Evolutionary conservation across 139 green algal species (phyloP), one percentile per base, ranked within the genome.

Genomic region (Picochlorum costavermella): DNA sequence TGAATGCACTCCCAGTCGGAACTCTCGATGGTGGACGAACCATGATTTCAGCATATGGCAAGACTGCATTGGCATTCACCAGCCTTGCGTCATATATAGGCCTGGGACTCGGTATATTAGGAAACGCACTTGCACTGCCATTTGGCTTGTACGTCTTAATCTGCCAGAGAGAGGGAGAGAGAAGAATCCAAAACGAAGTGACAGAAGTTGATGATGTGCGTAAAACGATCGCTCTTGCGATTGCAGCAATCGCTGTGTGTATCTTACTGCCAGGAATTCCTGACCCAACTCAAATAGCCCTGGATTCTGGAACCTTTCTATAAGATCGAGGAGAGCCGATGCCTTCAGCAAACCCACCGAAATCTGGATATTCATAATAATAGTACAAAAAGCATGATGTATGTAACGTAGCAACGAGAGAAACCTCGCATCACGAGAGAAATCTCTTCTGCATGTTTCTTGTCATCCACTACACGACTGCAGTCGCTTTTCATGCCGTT

Each of bases 101-200:
- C 23, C 78, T 95, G 40, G 88, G 75, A 1, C 67, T 95, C 16
- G 86, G 86, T 26, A 56, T 95, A 13, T 73, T 95, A 46, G 88
- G 87, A 46, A 75, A 60, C 65, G 76, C 67, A 36, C 75, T 96
- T 58, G 75, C 82, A 2, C 69, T 94, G 36, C 87, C 88, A 9
- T 96, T 91, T 65, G 88, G 88, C 1, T 78, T 96, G 20, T 95
- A 87, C 71, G 77, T 96, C 10, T 74, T 96, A 62, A 85, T 96
- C 60, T 89, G 79, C 59, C 83, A 95, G 71, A 77, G 88, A n/a
- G 64, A 80, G 26, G 67, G 80, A 5, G 86, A 92, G 79, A 70
- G 70, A 44, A 82, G 84, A 72, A 71, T 93, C 44, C 83, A 85
- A 72, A 83, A 93, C 45, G 80, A 70, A 23, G 83, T 90, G 23